Base-by-base conservation (phyloP, 352 stramenopile genomes). In the Phytopythium chamaehyphon region DNA sequence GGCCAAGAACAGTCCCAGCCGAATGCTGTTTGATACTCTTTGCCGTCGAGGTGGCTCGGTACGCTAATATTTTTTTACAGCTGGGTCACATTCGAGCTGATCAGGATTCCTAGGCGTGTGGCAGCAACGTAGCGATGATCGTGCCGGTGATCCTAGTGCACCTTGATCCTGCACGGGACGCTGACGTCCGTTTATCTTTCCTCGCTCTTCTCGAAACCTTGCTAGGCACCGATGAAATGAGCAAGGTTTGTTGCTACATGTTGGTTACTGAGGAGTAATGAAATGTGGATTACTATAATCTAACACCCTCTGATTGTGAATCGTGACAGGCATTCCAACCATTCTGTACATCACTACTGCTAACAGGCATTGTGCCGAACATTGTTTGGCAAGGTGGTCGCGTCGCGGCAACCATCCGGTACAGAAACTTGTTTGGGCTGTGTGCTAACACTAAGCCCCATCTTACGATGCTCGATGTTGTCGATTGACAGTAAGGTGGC, bases 301-400 rank as follows among this genome's bases (percentile, higher is more conserved):
- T 39, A n/a, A n/a, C n/a, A n/a, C n/a, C n/a, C n/a, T n/a, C 28
- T 33, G 5, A 33, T 9, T 9, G 28, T 33, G 28, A 33, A 14
- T 47, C 47, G 0, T 40, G 12, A 6, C 40, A 93, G 83, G 56
- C 77, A 0, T 86, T 94, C 46, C 71, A 79, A 48, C 65, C 73
- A 14, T 91, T 81, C 54, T 86, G 66, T 40, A 64, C 63, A 14
- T 12, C 55, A 21, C 49, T 95, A 19, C 51, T 97, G 21, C 61
- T 88, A 36, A 84, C 91, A 43, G 71, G 73, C 40, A 88, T 97
- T 38, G 80, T 91, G 21, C 87, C 89, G 11, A 97, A 96, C 66
- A 88, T 96, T 33, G 83, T 95, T 22, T 97, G 89, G 87, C 78
- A 80, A 54, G 88, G 78, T 21, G 89, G 87, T 18, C 77, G 86